These are phyloP conservation scores for Spathaspora arborariae DNA, from an alignment of 805 yeast species.

Conservation along the genomic window DNA sequence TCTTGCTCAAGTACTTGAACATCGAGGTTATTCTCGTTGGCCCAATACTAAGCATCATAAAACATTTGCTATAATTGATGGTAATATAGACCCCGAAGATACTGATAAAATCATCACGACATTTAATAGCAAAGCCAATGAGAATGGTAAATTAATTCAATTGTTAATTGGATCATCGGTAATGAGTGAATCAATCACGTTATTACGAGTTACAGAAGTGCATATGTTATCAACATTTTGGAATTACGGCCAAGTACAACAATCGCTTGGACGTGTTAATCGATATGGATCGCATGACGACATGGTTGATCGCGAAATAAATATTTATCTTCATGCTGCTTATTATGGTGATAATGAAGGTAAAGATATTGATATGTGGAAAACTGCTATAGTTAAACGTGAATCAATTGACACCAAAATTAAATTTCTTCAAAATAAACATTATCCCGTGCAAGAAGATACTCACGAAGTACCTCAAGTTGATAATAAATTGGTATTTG, in stretches of 20 bases:
- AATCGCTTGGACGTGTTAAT: neutral
- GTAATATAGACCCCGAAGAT: neutral
- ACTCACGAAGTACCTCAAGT: neutral
- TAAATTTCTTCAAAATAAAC: neutral
- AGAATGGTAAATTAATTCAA: neutral
- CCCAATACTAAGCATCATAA: neutral
- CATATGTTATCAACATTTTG: slow-evolving; percentile 2
- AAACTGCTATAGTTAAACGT: neutral
- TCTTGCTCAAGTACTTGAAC: neutral
- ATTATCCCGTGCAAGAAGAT: no score
- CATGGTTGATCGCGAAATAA: neutral
- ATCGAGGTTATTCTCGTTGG: neutral
- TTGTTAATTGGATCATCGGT: neutral
- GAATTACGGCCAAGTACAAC: slow-evolving; percentile 1
- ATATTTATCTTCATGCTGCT: slow-evolving; percentile 1
- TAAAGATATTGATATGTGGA: slow-evolving; percentile 2
- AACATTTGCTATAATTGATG: neutral
- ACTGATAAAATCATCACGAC: neutral
- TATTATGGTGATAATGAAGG: neutral
- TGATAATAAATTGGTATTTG: neutral
- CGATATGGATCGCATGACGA: neutral
- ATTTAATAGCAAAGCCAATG: slow-evolving; percentile 1
- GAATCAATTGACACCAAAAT: neutral
- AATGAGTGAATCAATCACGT: neutral
- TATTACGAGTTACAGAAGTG: neutral